phyloP scores from a whole-genome alignment of 2,329 filamentous ascomycete genomes.

The Calonectria honghensis region DNA sequence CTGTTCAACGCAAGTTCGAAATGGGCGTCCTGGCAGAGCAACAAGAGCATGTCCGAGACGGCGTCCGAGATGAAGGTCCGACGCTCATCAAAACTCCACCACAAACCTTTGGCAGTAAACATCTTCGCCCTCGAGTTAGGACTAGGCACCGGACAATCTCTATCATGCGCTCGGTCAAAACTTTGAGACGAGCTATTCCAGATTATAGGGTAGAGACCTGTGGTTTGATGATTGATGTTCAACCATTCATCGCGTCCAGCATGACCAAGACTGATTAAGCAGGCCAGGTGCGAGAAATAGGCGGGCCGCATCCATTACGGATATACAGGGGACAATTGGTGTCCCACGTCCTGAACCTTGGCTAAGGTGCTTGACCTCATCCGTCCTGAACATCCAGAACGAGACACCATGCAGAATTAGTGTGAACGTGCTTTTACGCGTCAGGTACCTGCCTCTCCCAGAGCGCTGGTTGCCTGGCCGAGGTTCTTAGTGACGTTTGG shows the following conservation, averaged over 20 bases:
- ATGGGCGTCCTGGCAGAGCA: slow-evolving; percentile 26
- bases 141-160: not conserved
- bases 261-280: slow-evolving; percentile 54
- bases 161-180: slow-evolving; percentile 44
- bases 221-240: slow-evolving; percentile 58
- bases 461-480: slow-evolving; percentile 50
- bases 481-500: slow-evolving; percentile 42
- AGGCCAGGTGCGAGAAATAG: slow-evolving; percentile 34
- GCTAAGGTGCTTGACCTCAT: slow-evolving; percentile 15
- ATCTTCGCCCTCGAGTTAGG: not conserved
- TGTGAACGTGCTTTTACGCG: slow-evolving; percentile 51
- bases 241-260: slow-evolving; percentile 45
- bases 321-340: slow-evolving; percentile 24
- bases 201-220: slow-evolving; percentile 8
- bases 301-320: slow-evolving; percentile 6
- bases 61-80: slow-evolving; percentile 37
- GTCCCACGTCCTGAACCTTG: slow-evolving; percentile 24
- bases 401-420: slow-evolving; percentile 24
- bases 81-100: slow-evolving; percentile 50
- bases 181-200: slow-evolving; percentile 43
- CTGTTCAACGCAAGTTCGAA: slow-evolving; percentile 9
- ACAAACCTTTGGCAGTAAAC: not conserved
- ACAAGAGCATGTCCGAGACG: slow-evolving; percentile 41
- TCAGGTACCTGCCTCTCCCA: slow-evolving; percentile 44
- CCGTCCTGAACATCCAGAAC: slow-evolving; percentile 22